These are phyloP conservation scores for Rhizopogon vulgaris DNA, from an alignment of 768 basidiomycete species.

Conservation along the genomic window DNA sequence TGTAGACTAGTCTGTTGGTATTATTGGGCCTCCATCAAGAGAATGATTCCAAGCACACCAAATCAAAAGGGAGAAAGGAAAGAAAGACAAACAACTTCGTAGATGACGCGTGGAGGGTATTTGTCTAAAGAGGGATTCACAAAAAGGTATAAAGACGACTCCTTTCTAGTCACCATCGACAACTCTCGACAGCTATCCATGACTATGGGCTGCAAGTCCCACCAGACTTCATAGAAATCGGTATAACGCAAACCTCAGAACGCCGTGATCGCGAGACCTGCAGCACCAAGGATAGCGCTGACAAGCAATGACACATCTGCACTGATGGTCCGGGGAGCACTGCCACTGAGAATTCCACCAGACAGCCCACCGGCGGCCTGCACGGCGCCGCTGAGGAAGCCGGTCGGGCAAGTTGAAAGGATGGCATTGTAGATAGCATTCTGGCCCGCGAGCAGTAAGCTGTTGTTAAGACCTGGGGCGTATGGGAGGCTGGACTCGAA, in stretches of 20 bases:
- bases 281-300: conserved; percentile 27
- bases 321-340: conserved; percentile 18
- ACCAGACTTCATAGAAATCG: not conserved
- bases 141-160: not conserved
- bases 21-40: not conserved
- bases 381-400: conserved; percentile 64
- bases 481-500: conserved; percentile 72
- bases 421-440: conserved; percentile 57
- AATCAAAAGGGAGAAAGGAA: not conserved
- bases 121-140: not conserved
- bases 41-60: not conserved
- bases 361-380: conserved; percentile 62
- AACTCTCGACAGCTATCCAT: not conserved
- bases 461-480: conserved; percentile 63
- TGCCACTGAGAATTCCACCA: conserved; percentile 26
- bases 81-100: not conserved
- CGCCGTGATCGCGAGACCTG: conserved; percentile 26
- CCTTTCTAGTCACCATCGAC: not conserved
- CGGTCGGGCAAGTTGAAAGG: conserved; percentile 55
- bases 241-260: conserved; percentile 9
- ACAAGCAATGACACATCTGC: conserved; percentile 23
- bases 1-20: not conserved
- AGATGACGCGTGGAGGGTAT: not conserved
- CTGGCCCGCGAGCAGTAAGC: conserved; percentile 64
- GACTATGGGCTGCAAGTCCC: not conserved